These are phyloP conservation scores for Termitomyces sp. DNA, from an alignment of 768 basidiomycete genomes.

Conservation along the genomic window DNA sequence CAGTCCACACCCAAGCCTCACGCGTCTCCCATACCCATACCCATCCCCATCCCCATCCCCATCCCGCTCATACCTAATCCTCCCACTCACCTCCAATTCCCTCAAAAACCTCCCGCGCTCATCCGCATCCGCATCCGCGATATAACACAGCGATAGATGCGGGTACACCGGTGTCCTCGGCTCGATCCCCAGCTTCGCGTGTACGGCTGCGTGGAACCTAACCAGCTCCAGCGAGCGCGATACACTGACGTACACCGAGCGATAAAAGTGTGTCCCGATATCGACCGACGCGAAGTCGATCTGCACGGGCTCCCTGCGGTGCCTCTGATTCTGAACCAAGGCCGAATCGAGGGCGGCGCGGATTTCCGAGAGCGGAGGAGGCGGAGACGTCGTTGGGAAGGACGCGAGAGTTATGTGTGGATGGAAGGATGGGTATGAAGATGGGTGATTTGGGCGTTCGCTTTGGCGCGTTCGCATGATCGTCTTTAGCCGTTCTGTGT, in stretches of 20 bases:
- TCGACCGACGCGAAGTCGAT: constrained; percentile 50
- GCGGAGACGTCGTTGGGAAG: constrained; percentile 25
- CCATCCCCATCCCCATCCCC: constrained; percentile 6
- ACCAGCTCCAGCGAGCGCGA: constrained; percentile 38
- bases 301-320: too few species aligned
- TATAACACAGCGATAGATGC: constrained; percentile 73
- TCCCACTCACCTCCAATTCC: constrained; percentile 32
- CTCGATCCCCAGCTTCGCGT: constrained; percentile 29
- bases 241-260: constrained; percentile 61
- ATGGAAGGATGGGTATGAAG: constrained; percentile 54
- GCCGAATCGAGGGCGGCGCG: constrained; percentile 31
- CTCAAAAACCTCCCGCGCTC: constrained; percentile 47
- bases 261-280: constrained; percentile 60
- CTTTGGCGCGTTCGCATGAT: constrained; percentile 36
- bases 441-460: constrained; percentile 17
- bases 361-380: constrained; percentile 26
- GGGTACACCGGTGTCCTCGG: constrained; percentile 56
- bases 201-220: constrained; percentile 44
- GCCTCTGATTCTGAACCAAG: too few species aligned
- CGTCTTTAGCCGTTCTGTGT: constrained; percentile 37
- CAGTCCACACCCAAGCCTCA: constrained; percentile 28
- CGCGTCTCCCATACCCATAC: background rate
- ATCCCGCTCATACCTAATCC: constrained; percentile 18
- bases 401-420: constrained; percentile 71
- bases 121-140: constrained; percentile 57